A percentile compares a stretch with the other conserved stretches of the same genome.
phyloP scores from a whole-genome alignment of 306 rosid genomes.

The Oxytropis ochrocephala region DNA sequence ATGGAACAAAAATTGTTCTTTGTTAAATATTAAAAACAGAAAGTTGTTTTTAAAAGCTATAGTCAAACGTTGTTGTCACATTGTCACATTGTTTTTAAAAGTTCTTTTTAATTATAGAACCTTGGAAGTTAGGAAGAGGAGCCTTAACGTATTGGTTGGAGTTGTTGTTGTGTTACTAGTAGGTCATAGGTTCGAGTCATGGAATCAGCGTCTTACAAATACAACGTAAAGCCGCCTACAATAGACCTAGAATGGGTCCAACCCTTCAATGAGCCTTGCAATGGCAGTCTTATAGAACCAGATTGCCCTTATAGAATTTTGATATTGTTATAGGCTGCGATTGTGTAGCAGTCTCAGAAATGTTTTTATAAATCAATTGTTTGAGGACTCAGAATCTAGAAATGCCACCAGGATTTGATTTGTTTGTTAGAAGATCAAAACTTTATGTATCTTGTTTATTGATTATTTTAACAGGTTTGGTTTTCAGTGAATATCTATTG shows the following conservation, averaged over 20 bases:
- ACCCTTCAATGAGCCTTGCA: background rate
- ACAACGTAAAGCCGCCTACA: background rate
- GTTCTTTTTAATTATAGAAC: too few species aligned
- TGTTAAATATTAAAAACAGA: too few species aligned
- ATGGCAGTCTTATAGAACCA: background rate
- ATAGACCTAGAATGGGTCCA: background rate
- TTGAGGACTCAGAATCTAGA: slow-evolving; percentile 15
- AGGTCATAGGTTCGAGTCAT: background rate
- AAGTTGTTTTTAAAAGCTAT: too few species aligned
- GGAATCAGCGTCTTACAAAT: background rate
- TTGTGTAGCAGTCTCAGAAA: background rate
- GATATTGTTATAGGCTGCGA: slow-evolving; percentile 7
- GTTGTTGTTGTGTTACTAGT: background rate
- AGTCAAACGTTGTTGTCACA: background rate
- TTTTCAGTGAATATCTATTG: slow-evolving; percentile 84
- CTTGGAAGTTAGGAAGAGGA: background rate
- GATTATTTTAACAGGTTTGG: slow-evolving; percentile 62
- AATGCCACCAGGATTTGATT: slow-evolving; percentile 9
- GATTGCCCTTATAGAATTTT: background rate
- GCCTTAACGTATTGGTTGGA: background rate
- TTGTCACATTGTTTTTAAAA: too few species aligned
- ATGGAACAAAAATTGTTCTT: too few species aligned
- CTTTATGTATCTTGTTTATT: background rate
- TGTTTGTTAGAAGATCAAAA: slow-evolving; percentile 1
- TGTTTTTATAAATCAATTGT: background rate